These are phyloP conservation scores for Davidsoniella neocaledoniae DNA, from an alignment of 2,329 filamentous ascomycete genomes.

Conservation along the genomic window DNA sequence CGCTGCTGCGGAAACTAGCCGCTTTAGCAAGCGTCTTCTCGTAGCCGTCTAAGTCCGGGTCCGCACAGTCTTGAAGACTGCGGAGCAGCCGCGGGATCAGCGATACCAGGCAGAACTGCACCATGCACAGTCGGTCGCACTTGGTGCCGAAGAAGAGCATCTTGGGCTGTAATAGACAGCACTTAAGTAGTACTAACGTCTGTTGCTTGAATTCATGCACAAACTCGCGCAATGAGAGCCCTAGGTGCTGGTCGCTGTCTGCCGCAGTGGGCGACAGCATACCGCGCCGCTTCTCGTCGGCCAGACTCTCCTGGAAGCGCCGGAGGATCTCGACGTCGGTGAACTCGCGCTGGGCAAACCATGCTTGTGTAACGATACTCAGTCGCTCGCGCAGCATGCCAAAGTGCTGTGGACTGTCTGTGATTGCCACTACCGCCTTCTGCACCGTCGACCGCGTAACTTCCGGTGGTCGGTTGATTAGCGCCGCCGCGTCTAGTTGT, in stretches of 20 bases:
- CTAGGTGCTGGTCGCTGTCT: conserved; percentile 73
- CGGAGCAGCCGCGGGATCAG: conserved; percentile 84
- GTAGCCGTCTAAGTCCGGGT: conserved; percentile 78
- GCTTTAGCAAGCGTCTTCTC: conserved; percentile 59
- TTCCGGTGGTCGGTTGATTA: conserved; percentile 66
- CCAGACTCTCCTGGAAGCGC: conserved; percentile 80
- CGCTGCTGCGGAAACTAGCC: conserved; percentile 78
- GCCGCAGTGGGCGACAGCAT: conserved; percentile 48
- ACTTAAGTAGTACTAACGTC: conserved; percentile 86
- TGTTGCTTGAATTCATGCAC: conserved; percentile 92
- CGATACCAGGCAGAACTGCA: conserved; percentile 92
- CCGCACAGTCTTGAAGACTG: conserved; percentile 85
- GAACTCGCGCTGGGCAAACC: conserved; percentile 93
- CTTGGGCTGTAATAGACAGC: conserved; percentile 87
- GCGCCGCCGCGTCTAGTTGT: conserved; percentile 64
- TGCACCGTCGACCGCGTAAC: conserved; percentile 97
- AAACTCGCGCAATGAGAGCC: conserved; percentile 74
- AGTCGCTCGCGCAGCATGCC: conserved; percentile 80
- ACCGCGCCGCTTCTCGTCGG: conserved; percentile 44
- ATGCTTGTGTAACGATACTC: conserved; percentile 79
- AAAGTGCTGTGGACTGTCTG: conserved; percentile 77
- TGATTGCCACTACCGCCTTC: conserved; percentile 92
- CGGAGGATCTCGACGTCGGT: conserved; percentile 77
- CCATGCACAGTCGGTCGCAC: conserved; percentile 92
- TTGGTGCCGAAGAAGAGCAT: conserved; percentile 98